A percentile compares a stretch with the other conserved stretches of the same genome.
Conservation (phyloP, 2,329 filamentous ascomycete species). For the Epichloe scottii region DNA sequence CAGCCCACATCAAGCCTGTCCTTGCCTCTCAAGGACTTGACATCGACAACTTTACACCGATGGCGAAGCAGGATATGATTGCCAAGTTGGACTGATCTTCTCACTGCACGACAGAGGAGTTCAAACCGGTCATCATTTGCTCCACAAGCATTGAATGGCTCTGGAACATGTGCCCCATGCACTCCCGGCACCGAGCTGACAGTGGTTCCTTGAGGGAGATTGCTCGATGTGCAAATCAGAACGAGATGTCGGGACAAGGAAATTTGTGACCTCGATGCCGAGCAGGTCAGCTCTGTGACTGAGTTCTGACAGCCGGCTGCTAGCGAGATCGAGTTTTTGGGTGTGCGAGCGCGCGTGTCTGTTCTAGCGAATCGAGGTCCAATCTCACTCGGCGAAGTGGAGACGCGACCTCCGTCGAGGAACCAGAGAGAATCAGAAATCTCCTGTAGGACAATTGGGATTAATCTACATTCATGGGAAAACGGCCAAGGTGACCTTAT, state of each 20-base stretch:
- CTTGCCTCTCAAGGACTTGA: conserved; percentile 72
- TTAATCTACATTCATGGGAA: conserved; percentile 9
- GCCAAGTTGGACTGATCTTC: conserved; percentile 78
- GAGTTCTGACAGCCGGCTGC: conserved; percentile 6
- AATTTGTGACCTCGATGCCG: conserved; percentile 18
- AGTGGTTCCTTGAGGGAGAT: conserved; percentile 10
- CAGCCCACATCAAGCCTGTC: conserved; percentile 62
- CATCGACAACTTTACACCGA: conserved; percentile 83
- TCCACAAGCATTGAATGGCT: conserved; percentile 17
- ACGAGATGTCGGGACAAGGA: conserved; percentile 15
- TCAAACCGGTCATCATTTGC: conserved; percentile 21
- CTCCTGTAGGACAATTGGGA: conserved; percentile 5
- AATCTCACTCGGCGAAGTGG: conserved; percentile 3
- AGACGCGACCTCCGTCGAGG: conserved; percentile 1
- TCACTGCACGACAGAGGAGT: conserved; percentile 13
- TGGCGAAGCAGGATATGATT: conserved; percentile 94
- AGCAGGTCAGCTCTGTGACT: conserved; percentile 5
- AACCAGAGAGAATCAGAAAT: not conserved
- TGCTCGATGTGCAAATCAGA: conserved; percentile 16
- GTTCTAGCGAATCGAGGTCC: conserved; percentile 9
- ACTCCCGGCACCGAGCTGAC: conserved; percentile 19
- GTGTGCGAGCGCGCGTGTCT: conserved; percentile 8
- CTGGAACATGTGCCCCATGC: conserved; percentile 17
- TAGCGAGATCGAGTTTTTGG: conserved; percentile 11
- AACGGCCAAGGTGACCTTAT: conserved; percentile 22